phyloP scores from a whole-genome alignment of 371 early-diverging fungal genomes.

The Coemansia sp. region DNA sequence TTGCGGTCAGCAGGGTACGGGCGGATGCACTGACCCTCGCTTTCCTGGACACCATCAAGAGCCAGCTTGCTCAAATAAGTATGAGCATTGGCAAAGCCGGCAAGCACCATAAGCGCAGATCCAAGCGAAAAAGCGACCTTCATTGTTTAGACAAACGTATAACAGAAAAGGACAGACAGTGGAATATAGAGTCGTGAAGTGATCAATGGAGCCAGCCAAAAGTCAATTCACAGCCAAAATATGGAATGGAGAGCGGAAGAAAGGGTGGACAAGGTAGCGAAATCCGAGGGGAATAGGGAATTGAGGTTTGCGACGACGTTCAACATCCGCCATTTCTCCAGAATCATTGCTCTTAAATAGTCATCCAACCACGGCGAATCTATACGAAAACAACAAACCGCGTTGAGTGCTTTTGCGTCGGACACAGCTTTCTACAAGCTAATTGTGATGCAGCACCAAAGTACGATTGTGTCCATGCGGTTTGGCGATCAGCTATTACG shows the following conservation, averaged over 20 bases:
- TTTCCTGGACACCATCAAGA: conserved; percentile 19
- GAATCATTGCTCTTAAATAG: not conserved
- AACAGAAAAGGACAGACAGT: not conserved
- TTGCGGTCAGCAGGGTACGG: conserved; percentile 30
- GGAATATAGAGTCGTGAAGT: not conserved
- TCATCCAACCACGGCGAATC: not conserved
- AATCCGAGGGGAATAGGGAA: not conserved
- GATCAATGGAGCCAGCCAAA: conserved; percentile 19
- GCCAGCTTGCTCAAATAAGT: conserved; percentile 36
- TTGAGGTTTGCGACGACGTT: not conserved
- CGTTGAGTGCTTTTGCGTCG: not conserved
- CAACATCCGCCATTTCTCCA: not conserved
- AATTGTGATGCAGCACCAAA: not conserved
- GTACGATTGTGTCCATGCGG: not conserved
- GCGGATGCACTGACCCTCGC: conserved; percentile 39
- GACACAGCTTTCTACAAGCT: not conserved
- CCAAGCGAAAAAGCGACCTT: conserved; percentile 16
- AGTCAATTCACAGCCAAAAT: conserved; percentile 6
- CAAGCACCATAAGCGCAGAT: conserved; percentile 8
- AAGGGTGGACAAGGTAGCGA: not conserved
- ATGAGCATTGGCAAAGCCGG: conserved; percentile 30
- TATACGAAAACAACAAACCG: not conserved
- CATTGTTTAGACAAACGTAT: conserved; percentile 7
- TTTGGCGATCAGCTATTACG: conserved; percentile 4
- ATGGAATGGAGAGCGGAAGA: not conserved